Conservation (phyloP, 75 land plant species). For the Pinus albicaulis region DNA sequence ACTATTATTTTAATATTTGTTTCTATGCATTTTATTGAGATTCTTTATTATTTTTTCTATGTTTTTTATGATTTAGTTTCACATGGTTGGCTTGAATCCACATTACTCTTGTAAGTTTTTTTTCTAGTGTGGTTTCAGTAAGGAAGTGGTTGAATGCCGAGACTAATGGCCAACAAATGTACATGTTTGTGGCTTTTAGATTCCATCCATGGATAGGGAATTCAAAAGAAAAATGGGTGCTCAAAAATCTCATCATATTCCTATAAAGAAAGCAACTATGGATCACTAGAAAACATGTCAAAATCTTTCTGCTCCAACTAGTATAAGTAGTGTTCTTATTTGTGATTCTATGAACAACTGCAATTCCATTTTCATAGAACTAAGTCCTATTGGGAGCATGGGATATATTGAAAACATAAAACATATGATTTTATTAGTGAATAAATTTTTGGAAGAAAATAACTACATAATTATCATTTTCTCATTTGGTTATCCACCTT, state of each 20-base stretch:
- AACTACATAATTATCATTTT: constrained; percentile 54
- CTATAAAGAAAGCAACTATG: background rate
- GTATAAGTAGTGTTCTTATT: constrained; percentile 17
- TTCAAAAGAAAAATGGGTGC: constrained; percentile 36
- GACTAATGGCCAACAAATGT: constrained; percentile 86
- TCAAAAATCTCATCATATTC: constrained; percentile 8
- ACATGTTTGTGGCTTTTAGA: constrained; percentile 89
- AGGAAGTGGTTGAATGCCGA: constrained; percentile 87
- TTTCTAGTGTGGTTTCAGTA: constrained; percentile 92
- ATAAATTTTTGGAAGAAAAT: constrained; percentile 43
- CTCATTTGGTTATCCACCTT: constrained; percentile 66
- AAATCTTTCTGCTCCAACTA: constrained; percentile 19
- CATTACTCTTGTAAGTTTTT: too few relatives aligned
- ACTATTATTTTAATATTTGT: too few relatives aligned
- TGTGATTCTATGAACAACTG: background rate
- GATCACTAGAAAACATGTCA: constrained; percentile 31
- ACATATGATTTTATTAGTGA: constrained; percentile 61
- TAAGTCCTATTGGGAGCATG: constrained; percentile 95
- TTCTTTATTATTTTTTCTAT: too few relatives aligned
- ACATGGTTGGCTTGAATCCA: too few relatives aligned
- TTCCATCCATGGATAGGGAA: constrained; percentile 61
- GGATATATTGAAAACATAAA: constrained; percentile 68
- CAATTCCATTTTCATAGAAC: constrained; percentile 69
- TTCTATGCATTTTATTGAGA: too few relatives aligned
- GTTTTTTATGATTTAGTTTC: too few relatives aligned